Conservation (phyloP, 371 early-diverging fungal species). For the Mucor velutinosus region DNA sequence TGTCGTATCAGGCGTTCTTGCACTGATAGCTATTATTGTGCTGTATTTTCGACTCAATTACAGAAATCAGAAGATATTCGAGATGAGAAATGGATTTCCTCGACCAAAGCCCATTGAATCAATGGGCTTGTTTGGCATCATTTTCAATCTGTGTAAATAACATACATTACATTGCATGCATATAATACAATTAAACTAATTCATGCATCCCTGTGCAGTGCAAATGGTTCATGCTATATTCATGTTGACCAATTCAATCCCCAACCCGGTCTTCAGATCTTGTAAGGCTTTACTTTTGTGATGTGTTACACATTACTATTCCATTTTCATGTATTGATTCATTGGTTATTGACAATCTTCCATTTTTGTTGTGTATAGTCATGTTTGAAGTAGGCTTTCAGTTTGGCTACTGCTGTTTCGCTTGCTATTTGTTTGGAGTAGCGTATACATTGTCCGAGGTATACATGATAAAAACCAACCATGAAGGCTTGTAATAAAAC, state of each 20-base stretch:
- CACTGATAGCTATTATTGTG: background rate
- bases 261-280: constrained; percentile 16
- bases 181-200: constrained; percentile 8
- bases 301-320: constrained; percentile 13
- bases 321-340: background rate
- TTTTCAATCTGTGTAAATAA: constrained; percentile 18
- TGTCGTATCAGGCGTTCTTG: constrained; percentile 6
- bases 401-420: constrained; percentile 16
- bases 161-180: background rate
- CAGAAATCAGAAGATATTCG: constrained; percentile 16
- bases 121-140: constrained; percentile 7
- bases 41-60: constrained; percentile 10
- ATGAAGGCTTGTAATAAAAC: background rate
- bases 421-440: constrained; percentile 18
- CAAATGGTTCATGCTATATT: constrained; percentile 10
- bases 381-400: constrained; percentile 8
- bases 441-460: constrained; percentile 19
- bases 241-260: constrained; percentile 16
- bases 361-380: constrained; percentile 5
- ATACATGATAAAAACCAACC: background rate
- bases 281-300: constrained; percentile 17
- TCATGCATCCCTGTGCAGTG: constrained; percentile 7
- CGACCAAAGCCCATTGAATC: constrained; percentile 20
- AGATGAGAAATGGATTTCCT: constrained; percentile 15
- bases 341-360: background rate